These are phyloP conservation scores for Naganishia antarctica DNA, from an alignment of 768 basidiomycete genomes.

Conservation along the genomic window DNA sequence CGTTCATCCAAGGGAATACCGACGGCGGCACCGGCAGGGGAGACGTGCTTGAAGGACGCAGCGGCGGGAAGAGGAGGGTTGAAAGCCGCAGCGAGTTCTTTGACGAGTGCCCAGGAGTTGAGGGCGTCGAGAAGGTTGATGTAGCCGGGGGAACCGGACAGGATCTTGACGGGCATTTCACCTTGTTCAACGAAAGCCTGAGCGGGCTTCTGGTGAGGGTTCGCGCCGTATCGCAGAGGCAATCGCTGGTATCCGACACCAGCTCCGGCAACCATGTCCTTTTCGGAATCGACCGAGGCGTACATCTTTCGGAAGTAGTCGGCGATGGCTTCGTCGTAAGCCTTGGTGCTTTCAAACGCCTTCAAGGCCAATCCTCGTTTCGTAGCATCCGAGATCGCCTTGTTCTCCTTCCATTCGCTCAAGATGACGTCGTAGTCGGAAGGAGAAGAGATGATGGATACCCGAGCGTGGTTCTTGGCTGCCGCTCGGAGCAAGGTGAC, in stretches of 20 bases:
- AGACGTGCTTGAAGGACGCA: constrained; percentile 99
- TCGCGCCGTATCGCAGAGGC: constrained; percentile 87
- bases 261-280: constrained; percentile 59
- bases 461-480: constrained; percentile 94
- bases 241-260: constrained; percentile 69
- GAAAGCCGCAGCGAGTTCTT: constrained; percentile 82
- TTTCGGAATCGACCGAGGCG: constrained; percentile 64
- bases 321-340: constrained; percentile 91
- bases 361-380: constrained; percentile 82
- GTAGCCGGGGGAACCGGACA: constrained; percentile 92
- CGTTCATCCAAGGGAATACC: constrained; percentile 69
- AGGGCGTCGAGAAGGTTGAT: constrained; percentile 97
- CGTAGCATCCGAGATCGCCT: constrained; percentile 66
- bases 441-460: constrained; percentile 59
- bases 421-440: constrained; percentile 80
- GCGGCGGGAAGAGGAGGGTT: constrained; percentile 72
- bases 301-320: constrained; percentile 96
- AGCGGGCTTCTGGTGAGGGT: constrained; percentile 97
- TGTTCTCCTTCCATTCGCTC: constrained; percentile 65
- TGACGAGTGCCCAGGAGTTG: constrained; percentile 93
- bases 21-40: constrained; percentile 93
- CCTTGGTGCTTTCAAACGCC: constrained; percentile 93
- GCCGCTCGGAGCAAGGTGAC: constrained; percentile 96
- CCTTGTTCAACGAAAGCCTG: constrained; percentile 89
- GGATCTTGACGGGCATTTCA: constrained; percentile 85